Evolutionary conservation across 2,329 filamentous ascomycete genomes (phyloP).

Genomic region (Hymenoscyphus albidus): DNA sequence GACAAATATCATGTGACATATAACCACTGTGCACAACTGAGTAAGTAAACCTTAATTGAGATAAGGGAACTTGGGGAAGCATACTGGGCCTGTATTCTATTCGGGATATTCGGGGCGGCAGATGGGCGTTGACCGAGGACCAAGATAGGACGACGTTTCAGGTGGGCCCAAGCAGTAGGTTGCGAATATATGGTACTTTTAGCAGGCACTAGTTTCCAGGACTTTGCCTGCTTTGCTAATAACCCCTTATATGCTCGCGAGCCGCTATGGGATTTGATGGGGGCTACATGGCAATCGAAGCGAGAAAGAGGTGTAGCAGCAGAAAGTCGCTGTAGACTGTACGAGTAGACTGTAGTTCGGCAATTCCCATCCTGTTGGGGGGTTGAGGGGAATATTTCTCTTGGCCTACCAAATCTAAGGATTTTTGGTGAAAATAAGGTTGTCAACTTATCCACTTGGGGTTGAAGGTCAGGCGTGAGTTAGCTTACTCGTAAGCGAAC

Average conservation of each 20-base stretch:
- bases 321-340: neutral
- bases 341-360: neutral
- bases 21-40: no score
- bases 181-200: neutral
- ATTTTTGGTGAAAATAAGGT: neutral
- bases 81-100: no score
- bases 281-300: no score
- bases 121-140: neutral
- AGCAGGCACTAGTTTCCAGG: neutral
- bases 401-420: neutral
- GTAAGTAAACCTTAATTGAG: no score
- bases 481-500: neutral
- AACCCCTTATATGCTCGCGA: no score
- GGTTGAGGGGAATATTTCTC: no score
- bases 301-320: neutral
- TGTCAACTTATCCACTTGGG: neutral
- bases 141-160: neutral
- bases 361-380: no score
- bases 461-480: neutral
- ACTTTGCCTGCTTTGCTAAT: neutral
- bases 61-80: no score
- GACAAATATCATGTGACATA: no score
- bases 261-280: no score
- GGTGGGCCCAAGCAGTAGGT: neutral
- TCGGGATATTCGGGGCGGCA: neutral